These are phyloP conservation scores for Leucosporidium creatinivorum DNA, from an alignment of 768 basidiomycete genomes.

Conservation along the genomic window DNA sequence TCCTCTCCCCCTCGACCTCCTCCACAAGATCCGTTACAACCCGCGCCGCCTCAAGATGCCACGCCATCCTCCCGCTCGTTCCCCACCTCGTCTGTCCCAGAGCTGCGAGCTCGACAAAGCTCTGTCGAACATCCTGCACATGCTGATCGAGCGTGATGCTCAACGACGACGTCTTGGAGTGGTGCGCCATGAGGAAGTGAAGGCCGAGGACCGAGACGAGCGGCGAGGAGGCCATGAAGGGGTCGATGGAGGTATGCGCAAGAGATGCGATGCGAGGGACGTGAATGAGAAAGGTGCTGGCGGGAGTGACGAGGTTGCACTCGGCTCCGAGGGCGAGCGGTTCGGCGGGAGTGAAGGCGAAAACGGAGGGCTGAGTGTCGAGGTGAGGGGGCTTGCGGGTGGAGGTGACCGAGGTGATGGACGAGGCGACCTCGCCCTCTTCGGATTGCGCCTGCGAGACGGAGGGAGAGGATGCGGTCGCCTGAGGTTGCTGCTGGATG, in stretches of 20 bases:
- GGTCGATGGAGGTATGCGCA: slow-evolving; percentile 8
- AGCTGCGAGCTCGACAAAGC: slow-evolving; percentile 18
- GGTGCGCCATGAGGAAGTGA: slow-evolving; percentile 25
- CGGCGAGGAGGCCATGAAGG: background rate
- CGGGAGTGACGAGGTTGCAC: slow-evolving; percentile 10
- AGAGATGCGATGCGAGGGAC: slow-evolving; percentile 22
- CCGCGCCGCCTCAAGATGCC: slow-evolving; percentile 27
- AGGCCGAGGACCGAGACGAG: slow-evolving; percentile 12
- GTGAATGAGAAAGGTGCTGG: slow-evolving; percentile 21
- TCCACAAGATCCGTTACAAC: background rate
- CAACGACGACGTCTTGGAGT: slow-evolving; percentile 13
- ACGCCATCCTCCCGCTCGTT: slow-evolving; percentile 17
- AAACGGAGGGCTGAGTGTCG: slow-evolving; percentile 14
- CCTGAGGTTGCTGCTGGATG: background rate
- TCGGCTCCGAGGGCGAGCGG: slow-evolving; percentile 14
- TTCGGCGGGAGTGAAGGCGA: slow-evolving; percentile 28
- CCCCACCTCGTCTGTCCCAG: slow-evolving; percentile 20
- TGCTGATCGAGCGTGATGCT: slow-evolving; percentile 12
- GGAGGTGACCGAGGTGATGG: background rate
- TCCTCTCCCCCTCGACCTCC: background rate
- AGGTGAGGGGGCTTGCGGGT: slow-evolving; percentile 5
- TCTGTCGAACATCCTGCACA: slow-evolving; percentile 20
- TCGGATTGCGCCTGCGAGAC: background rate
- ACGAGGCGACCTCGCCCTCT: slow-evolving; percentile 11
- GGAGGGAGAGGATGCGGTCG: background rate